Conservation (phyloP, 1,284 basidiomycete species). For the Ceratobasidium sp. region DNA sequence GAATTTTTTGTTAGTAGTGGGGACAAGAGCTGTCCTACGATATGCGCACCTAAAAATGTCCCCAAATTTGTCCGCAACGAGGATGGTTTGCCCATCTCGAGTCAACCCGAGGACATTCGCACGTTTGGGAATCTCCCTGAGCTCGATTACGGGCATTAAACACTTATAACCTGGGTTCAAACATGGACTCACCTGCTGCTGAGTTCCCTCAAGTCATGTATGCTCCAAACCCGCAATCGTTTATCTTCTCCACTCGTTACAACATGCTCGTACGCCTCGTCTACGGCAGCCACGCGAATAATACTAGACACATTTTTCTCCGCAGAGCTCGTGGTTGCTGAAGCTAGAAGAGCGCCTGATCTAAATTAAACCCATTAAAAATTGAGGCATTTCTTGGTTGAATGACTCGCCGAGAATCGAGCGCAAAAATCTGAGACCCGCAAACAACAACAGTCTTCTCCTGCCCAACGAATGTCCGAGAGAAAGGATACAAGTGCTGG, state of each 20-base stretch:
- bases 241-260: slow-evolving; percentile 82
- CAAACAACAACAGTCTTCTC: slow-evolving; percentile 18
- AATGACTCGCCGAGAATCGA: not conserved
- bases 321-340: slow-evolving; percentile 53
- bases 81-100: slow-evolving; percentile 61
- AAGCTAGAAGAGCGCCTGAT: slow-evolving; percentile 60
- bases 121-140: slow-evolving; percentile 77
- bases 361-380: slow-evolving; percentile 48
- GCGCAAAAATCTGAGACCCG: not conserved
- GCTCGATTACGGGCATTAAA: slow-evolving; percentile 38
- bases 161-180: slow-evolving; percentile 42
- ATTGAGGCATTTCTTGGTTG: not conserved
- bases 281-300: slow-evolving; percentile 66
- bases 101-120: slow-evolving; percentile 70
- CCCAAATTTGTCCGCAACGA: slow-evolving; percentile 85
- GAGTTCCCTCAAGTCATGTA: slow-evolving; percentile 61
- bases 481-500: slow-evolving; percentile 5
- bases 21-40: slow-evolving; percentile 56
- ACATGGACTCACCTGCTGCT: slow-evolving; percentile 63
- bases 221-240: slow-evolving; percentile 71
- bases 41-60: slow-evolving; percentile 75
- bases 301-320: slow-evolving; percentile 57
- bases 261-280: slow-evolving; percentile 57
- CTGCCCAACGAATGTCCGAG: slow-evolving; percentile 9
- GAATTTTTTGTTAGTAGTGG: slow-evolving; percentile 38